Percentiles rank a stretch among this genome's conserved stretches.
phyloP scores from a whole-genome alignment of 306 rosid genomes.

The Ormosia emarginata region DNA sequence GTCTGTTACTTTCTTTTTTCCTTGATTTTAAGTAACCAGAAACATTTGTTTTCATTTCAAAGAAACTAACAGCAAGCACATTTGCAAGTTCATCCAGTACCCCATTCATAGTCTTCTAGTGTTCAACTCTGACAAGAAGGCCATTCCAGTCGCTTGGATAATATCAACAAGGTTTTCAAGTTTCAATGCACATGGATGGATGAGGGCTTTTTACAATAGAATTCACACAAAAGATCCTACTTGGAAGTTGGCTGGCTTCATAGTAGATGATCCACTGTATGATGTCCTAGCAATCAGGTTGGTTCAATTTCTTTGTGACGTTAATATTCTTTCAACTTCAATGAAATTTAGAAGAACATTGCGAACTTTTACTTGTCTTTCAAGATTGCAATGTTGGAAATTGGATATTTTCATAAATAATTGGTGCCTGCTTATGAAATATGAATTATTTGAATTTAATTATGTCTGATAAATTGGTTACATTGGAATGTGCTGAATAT shows the following conservation, averaged over 20 bases:
- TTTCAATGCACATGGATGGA: slow-evolving; percentile 76
- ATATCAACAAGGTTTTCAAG: slow-evolving; percentile 63
- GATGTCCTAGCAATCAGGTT: slow-evolving; percentile 79
- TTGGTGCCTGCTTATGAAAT: slow-evolving; percentile 12
- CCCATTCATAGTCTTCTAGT: slow-evolving; percentile 89
- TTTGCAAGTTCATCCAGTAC: slow-evolving; percentile 53
- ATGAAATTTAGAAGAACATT: background rate
- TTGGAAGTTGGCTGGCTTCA: slow-evolving; percentile 87
- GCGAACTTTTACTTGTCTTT: background rate
- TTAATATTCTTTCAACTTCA: background rate
- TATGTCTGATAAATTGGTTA: slow-evolving; percentile 5
- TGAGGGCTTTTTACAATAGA: slow-evolving; percentile 88
- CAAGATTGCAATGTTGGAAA: background rate
- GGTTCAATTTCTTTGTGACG: slow-evolving; percentile 13
- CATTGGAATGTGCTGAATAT: background rate
- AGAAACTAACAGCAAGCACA: slow-evolving; percentile 32
- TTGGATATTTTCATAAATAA: background rate
- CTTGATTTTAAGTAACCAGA: slow-evolving; percentile 12
- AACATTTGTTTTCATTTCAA: background rate
- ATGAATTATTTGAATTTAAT: background rate
- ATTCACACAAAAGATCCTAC: slow-evolving; percentile 74
- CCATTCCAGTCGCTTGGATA: slow-evolving; percentile 94
- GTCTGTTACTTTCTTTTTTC: slow-evolving; percentile 34
- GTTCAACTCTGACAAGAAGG: slow-evolving; percentile 85
- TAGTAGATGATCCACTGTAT: slow-evolving; percentile 79